Percentiles rank a stretch among this genome's conserved stretches.
Evolutionary conservation across 176 grass and related monocot species (phyloP).

Genomic region (Musa troglodytarum): DNA sequence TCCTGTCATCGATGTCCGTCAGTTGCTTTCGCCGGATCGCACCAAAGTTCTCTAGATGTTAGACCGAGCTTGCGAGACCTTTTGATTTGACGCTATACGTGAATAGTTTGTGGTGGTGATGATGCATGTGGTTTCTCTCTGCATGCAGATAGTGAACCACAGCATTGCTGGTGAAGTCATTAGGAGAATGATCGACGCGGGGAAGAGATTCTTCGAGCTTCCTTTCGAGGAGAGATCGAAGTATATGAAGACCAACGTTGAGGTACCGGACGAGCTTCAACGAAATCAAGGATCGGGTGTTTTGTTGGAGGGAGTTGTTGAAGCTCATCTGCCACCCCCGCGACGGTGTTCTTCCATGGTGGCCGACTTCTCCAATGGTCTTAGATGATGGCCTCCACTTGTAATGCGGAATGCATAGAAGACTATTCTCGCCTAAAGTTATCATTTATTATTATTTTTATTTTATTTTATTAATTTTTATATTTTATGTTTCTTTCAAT

Average conservation of each 20-base stretch:
- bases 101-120: no score
- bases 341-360: constrained; percentile 8
- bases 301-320: constrained; percentile 83
- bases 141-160: constrained; percentile 67
- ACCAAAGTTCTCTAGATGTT: constrained; percentile 31
- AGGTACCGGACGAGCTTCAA: constrained; percentile 91
- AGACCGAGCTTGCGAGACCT: constrained; percentile 36
- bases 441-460: no score
- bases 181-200: constrained; percentile 43
- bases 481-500: not conserved
- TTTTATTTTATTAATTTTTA: no score
- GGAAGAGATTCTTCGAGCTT: constrained; percentile 62
- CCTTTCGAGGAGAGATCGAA: constrained; percentile 37
- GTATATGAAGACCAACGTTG: constrained; percentile 66
- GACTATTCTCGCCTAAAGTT: not conserved
- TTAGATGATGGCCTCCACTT: constrained; percentile 17
- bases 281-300: constrained; percentile 59
- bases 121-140: not conserved
- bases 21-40: constrained; percentile 33
- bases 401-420: not conserved
- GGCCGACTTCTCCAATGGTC: constrained; percentile 41
- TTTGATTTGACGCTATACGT: no score
- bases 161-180: constrained; percentile 11
- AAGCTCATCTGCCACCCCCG: constrained; percentile 59
- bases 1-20: constrained; percentile 51